Conservation (phyloP, 768 basidiomycete genomes). For the Coprinopsis cinerea region DNA sequence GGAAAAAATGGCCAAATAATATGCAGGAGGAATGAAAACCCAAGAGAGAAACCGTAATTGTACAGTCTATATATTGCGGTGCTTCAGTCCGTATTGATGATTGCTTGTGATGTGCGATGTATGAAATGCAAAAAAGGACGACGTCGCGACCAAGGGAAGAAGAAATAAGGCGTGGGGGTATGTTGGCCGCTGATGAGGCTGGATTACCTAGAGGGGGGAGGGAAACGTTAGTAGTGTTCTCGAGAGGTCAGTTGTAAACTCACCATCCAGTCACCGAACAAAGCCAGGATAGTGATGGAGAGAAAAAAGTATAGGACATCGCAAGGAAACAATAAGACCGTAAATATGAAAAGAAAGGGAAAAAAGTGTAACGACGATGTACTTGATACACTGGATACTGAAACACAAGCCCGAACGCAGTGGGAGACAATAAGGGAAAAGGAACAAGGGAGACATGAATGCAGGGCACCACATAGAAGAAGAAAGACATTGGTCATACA, state of each 20-base stretch:
- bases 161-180: not conserved
- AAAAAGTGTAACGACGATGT: slow-evolving; percentile 3
- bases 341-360: not conserved
- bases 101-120: slow-evolving; percentile 4
- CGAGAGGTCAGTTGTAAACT: not conserved
- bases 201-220: slow-evolving; percentile 1
- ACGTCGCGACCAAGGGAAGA: not conserved
- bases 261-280: not conserved
- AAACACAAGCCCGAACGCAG: not conserved
- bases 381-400: slow-evolving; percentile 2
- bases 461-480: not conserved
- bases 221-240: not conserved
- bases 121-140: not conserved
- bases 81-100: slow-evolving; percentile 6
- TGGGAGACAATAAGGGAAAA: not conserved
- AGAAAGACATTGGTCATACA: not conserved
- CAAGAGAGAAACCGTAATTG: slow-evolving; percentile 3
- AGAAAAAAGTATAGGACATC: not conserved
- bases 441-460: slow-evolving; percentile 3
- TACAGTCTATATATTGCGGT: slow-evolving; percentile 8
- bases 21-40: not conserved
- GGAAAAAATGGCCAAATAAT: not conserved
- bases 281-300: not conserved
- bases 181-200: not conserved
- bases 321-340: not conserved